phyloP scores from a whole-genome alignment of 2,329 filamentous ascomycete genomes.

The Thermothelomyces thermophilus region DNA sequence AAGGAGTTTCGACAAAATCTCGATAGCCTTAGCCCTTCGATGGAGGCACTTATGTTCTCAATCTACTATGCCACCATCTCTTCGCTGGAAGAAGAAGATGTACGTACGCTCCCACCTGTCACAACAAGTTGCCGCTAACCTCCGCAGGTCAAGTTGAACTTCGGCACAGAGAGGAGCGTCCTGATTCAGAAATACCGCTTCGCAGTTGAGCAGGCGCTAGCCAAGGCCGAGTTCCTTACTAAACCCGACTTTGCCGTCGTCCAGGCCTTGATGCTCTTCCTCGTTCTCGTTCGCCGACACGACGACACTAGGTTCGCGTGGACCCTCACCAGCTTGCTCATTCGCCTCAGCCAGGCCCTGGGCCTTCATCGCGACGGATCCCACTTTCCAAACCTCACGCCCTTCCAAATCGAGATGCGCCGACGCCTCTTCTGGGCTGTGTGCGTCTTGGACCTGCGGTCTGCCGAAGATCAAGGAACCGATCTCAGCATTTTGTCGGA shows the following conservation, averaged over 20 bases:
- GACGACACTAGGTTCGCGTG: conserved; percentile 51
- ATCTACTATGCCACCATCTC: conserved; percentile 54
- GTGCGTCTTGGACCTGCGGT: conserved; percentile 52
- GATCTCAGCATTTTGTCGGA: conserved; percentile 40
- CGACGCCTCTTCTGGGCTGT: conserved; percentile 58
- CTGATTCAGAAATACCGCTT: conserved; percentile 44
- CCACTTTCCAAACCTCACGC: conserved; percentile 44
- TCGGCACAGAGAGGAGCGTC: conserved; percentile 42
- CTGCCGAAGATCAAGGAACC: conserved; percentile 53
- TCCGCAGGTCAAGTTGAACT: conserved; percentile 44
- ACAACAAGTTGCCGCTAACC: neutral
- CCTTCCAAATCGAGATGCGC: conserved; percentile 57
- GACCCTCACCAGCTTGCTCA: conserved; percentile 57
- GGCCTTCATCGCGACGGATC: conserved; percentile 53
- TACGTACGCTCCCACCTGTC: conserved; percentile 27
- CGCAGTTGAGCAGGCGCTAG: conserved; percentile 52
- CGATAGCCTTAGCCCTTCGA: conserved; percentile 47
- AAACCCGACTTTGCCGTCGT: conserved; percentile 53
- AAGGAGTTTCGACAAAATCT: conserved; percentile 54
- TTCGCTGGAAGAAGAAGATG: conserved; percentile 55
- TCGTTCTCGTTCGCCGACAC: conserved; percentile 46
- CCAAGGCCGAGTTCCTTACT: conserved; percentile 55
- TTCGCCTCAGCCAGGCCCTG: conserved; percentile 48
- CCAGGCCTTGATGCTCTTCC: conserved; percentile 55
- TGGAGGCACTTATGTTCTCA: conserved; percentile 59